A percentile compares a stretch with the other conserved stretches of the same genome.
phyloP scores from a whole-genome alignment of 176 grass and related monocot genomes.

The Tillandsia fasciculata region DNA sequence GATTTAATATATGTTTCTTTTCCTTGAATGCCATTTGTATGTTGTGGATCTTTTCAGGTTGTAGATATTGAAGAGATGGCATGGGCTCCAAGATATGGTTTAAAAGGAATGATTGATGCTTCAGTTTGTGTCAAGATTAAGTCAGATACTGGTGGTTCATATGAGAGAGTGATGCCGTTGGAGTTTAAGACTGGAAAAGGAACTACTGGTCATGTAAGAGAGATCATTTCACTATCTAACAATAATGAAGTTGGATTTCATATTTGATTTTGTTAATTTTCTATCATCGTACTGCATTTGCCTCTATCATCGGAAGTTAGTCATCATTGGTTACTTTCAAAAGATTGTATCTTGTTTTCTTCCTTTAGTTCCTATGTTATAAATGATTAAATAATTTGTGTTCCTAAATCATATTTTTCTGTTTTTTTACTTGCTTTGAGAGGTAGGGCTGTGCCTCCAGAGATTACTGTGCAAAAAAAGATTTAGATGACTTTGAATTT shows the following conservation, averaged over 20 bases:
- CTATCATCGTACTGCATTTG: neutral
- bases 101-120: constrained; percentile 90
- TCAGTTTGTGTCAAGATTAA: constrained; percentile 55
- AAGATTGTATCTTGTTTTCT: too few relatives aligned
- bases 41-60: constrained; percentile 37
- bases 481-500: too few relatives aligned
- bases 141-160: constrained; percentile 35
- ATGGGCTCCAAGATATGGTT: constrained; percentile 85
- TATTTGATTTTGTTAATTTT: neutral
- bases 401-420: too few relatives aligned
- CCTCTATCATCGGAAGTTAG: neutral
- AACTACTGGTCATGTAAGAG: constrained; percentile 80
- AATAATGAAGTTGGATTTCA: neutral
- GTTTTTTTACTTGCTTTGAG: too few relatives aligned
- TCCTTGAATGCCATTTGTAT: neutral
- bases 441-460: too few relatives aligned
- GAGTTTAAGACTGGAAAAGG: constrained; percentile 96
- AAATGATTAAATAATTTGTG: too few relatives aligned
- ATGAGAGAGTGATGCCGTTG: constrained; percentile 70
- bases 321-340: too few relatives aligned
- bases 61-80: constrained; percentile 99
- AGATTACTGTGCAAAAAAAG: too few relatives aligned
- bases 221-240: constrained; percentile 11
- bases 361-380: too few relatives aligned
- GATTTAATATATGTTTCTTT: neutral